Percentiles rank a stretch among this genome's conserved stretches.
These are phyloP conservation scores for Debaryomyces fabryi DNA, from an alignment of 1,139 yeast genomes.

Conservation along the genomic window DNA sequence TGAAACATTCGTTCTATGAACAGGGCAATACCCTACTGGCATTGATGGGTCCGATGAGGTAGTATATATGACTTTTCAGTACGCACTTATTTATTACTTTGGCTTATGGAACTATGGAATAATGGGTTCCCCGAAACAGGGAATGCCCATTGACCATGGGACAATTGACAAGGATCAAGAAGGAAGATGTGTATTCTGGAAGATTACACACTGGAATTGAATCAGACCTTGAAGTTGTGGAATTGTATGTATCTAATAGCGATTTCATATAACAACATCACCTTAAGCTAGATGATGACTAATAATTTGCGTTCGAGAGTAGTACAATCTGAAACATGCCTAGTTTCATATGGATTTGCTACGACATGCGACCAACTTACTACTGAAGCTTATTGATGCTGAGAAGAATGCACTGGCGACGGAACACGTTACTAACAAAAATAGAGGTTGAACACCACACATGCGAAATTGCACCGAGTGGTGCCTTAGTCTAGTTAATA, in stretches of 20 bases:
- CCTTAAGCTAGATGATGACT: slow-evolving; percentile 39
- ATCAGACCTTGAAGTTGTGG: background rate
- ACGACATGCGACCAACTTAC: slow-evolving; percentile 47
- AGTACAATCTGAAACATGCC: slow-evolving; percentile 46
- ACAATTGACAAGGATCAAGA: background rate
- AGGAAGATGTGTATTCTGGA: background rate
- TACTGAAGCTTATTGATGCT: slow-evolving; percentile 4
- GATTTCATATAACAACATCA: background rate
- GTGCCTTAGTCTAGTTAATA: background rate
- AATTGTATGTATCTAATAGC: background rate
- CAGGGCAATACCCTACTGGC: background rate
- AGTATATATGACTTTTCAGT: background rate
- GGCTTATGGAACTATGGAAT: background rate
- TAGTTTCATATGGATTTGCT: slow-evolving; percentile 43
- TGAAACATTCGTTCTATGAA: background rate
- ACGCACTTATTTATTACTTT: background rate
- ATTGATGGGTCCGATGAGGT: background rate
- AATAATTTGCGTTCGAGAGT: slow-evolving; percentile 58
- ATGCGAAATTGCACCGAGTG: background rate
- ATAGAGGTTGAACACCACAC: background rate
- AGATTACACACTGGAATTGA: background rate
- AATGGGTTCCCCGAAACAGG: background rate
- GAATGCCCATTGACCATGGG: background rate
- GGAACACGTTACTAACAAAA: slow-evolving; percentile 1
- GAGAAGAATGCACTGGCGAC: background rate